Evolutionary conservation across 441 rosid species (phyloP).

Genomic region (Pelargonium fulgidum): DNA sequence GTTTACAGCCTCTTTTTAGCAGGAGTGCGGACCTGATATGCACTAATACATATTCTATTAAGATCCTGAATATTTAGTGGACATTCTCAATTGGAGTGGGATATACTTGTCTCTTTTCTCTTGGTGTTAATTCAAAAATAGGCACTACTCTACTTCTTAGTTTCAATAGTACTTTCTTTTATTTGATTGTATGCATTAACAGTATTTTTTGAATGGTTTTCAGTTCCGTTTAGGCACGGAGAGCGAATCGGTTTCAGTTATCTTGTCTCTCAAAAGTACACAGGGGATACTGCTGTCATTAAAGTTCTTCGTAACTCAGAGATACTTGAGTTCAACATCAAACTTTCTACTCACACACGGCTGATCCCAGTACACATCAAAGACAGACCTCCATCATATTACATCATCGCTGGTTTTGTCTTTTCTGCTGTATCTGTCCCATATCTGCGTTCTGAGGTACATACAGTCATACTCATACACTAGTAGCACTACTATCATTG

Average conservation of each 20-base stretch:
- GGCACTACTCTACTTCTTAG: neutral
- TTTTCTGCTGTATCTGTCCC: slow-evolving; percentile 86
- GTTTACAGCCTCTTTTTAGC: no score
- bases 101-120: no score
- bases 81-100: neutral
- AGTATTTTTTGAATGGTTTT: slow-evolving; percentile 18
- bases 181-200: neutral
- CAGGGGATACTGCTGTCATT: slow-evolving; percentile 68
- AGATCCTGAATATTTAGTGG: neutral
- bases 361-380: slow-evolving; percentile 77
- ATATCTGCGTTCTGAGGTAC: slow-evolving; percentile 88
- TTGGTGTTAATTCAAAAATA: no score
- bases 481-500: neutral
- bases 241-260: slow-evolving; percentile 94
- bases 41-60: neutral
- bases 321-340: slow-evolving; percentile 51
- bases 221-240: slow-evolving; percentile 90
- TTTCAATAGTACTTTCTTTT: neutral
- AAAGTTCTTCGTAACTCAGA: slow-evolving; percentile 69
- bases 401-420: slow-evolving; percentile 85
- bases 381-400: slow-evolving; percentile 83
- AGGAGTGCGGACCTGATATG: no score
- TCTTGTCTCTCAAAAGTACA: slow-evolving; percentile 86
- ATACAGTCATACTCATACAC: slow-evolving; percentile 9
- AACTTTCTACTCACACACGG: slow-evolving; percentile 72